Evolutionary conservation across 2,329 filamentous ascomycete genomes (phyloP), one percentile per base, ranked within the genome.

Genomic region (Epichloe baconii): DNA sequence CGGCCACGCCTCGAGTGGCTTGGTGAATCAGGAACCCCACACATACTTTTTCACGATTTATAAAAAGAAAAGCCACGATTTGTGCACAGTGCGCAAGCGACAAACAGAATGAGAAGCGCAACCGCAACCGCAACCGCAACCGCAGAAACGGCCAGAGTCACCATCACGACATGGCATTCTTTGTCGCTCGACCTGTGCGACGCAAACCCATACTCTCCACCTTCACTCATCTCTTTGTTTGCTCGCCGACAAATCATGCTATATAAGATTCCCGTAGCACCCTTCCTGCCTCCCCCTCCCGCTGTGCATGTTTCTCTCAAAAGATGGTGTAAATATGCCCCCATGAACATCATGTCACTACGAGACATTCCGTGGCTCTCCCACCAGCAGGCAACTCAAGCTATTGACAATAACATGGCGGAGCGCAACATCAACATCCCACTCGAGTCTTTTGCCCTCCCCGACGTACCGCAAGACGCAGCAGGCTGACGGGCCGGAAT

Each of bases 201-300:
- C 51, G 44, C 51, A 53, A 53, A 53, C 51, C 23, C 21, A 11
- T 44, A 1, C 11, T n/a, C 11, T 48, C 17, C 26, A 12, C 23
- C 6, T 49, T 49, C 21, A 26, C 40, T 37, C 40, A 21, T 26
- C 17, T n/a, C 26, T 43, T 36, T 44, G 48, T 36, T 49, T 49
- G 40, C 48, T 41, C 31, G n/a, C n/a, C 26, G 23, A 38, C 45
- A 47, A 36, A 34, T 31, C 45, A 47, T 47, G 14, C 21, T 31
- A 49, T 49, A 44, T 31, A 31, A 44, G 10, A 19, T 10, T 6
- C 23, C 12, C 5, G 41, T 12, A 43, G 19, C 8, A 43, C 21
- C 41, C 12, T 43, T 12, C 41, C 21, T 12, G 11, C 23, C 41
- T 8, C 7, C 23, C 23, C 36, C 15, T 15, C 14, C 36, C 12